Evolutionary conservation across 2,329 filamentous ascomycete species (phyloP).

Genomic region (Alternaria dauci): DNA sequence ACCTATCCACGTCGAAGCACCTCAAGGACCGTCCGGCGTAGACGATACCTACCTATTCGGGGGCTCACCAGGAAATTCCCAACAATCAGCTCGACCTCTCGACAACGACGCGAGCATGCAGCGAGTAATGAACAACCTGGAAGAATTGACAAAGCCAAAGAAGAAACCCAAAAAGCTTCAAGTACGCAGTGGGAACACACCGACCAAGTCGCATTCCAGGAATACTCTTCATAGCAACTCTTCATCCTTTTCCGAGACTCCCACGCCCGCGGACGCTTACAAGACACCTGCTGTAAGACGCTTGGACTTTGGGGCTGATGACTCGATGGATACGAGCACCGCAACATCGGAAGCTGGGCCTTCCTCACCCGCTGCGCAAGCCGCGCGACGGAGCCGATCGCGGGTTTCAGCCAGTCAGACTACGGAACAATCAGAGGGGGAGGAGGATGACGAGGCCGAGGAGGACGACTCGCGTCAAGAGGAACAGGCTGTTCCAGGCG

Average conservation of each 20-base stretch:
- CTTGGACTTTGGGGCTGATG: constrained; percentile 33
- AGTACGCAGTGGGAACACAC: constrained; percentile 27
- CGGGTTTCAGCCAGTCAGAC: constrained; percentile 22
- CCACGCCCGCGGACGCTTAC: constrained; percentile 54
- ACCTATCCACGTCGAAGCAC: constrained; percentile 45
- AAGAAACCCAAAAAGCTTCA: constrained; percentile 36
- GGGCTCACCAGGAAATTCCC: constrained; percentile 46
- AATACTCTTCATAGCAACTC: constrained; percentile 32
- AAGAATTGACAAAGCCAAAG: constrained; percentile 30
- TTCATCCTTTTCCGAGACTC: constrained; percentile 41
- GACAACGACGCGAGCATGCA: constrained; percentile 20
- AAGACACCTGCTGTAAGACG: constrained; percentile 51
- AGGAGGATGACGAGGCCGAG: constrained; percentile 4
- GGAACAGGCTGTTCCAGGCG: constrained; percentile 14
- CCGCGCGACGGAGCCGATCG: constrained; percentile 45
- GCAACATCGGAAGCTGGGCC: constrained; percentile 47
- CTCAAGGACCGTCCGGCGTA: constrained; percentile 42
- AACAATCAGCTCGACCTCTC: constrained; percentile 24
- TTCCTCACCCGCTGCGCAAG: constrained; percentile 56
- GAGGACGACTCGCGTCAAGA: constrained; percentile 8
- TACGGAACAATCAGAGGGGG: constrained; percentile 3
- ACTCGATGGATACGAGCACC: constrained; percentile 37
- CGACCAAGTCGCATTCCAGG: constrained; percentile 21
- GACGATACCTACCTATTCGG: constrained; percentile 60
- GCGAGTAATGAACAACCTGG: constrained; percentile 28